Evolutionary conservation across 1,284 basidiomycete genomes (phyloP).

Genomic region (Volvariella surrecta): DNA sequence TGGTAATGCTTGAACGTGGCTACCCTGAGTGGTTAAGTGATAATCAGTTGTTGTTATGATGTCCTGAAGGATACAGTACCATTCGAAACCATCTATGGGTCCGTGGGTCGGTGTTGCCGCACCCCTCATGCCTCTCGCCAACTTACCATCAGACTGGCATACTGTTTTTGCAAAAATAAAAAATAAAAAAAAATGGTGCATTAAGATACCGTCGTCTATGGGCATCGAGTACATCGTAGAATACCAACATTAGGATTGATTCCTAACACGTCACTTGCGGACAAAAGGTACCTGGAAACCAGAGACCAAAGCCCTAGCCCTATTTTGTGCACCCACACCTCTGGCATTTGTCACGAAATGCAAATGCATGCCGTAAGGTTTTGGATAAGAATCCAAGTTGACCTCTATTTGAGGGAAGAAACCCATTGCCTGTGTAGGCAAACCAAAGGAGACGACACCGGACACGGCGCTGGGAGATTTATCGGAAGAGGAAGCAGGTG

Average conservation of each 20-base stretch:
- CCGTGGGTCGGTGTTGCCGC: no score
- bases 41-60: no score
- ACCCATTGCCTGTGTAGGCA: conserved; percentile 78
- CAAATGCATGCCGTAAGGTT: conserved; percentile 82
- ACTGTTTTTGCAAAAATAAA: no score
- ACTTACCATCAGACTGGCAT: no score
- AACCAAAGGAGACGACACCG: conserved; percentile 86
- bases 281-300: conserved; percentile 87
- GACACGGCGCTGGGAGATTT: conserved; percentile 71
- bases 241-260: background rate
- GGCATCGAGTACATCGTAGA: no score
- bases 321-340: conserved; percentile 81
- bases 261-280: conserved; percentile 22
- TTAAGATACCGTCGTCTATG: no score
- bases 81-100: no score
- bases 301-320: conserved; percentile 76
- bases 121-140: no score
- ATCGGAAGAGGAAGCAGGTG: conserved; percentile 51
- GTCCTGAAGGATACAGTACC: no score
- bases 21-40: no score
- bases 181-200: no score
- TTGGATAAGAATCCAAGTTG: conserved; percentile 84
- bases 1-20: no score
- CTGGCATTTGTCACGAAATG: conserved; percentile 84
- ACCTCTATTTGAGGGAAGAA: conserved; percentile 94